Evolutionary conservation across 208 protist species (phyloP).

Genomic region (Trypanosoma avium): DNA sequence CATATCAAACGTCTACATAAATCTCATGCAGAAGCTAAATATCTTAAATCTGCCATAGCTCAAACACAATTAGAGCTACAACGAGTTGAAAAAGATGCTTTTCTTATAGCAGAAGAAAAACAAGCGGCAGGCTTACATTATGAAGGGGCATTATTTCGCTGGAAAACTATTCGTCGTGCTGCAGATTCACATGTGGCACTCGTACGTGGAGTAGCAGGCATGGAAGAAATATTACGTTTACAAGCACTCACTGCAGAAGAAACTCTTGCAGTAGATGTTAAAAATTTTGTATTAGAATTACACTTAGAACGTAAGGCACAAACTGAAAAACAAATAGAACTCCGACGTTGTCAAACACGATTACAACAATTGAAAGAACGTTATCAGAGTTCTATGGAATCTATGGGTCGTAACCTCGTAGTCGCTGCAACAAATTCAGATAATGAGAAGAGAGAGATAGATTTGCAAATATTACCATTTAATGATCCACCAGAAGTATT

Average conservation of each 20-base stretch:
- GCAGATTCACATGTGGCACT: slow-evolving; percentile 38
- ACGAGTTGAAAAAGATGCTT: neutral
- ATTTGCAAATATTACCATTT: neutral
- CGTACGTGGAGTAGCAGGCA: slow-evolving; percentile 4
- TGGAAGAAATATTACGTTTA: slow-evolving; percentile 46
- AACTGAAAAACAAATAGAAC: slow-evolving; percentile 43
- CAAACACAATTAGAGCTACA: slow-evolving; percentile 3
- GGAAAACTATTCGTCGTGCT: slow-evolving; percentile 33
- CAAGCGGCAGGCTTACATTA: slow-evolving; percentile 4
- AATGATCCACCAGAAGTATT: slow-evolving; percentile 46
- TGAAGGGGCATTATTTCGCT: slow-evolving; percentile 35
- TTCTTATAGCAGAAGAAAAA: slow-evolving; percentile 5
- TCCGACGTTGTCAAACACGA: slow-evolving; percentile 41
- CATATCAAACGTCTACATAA: slow-evolving; percentile 6
- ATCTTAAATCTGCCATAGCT: neutral
- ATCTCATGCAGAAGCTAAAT: neutral
- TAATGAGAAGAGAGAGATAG: slow-evolving; percentile 1
- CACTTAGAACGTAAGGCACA: slow-evolving; percentile 61
- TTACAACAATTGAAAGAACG: slow-evolving; percentile 31
- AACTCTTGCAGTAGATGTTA: slow-evolving; percentile 40
- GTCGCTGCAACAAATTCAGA: too few relatives aligned
- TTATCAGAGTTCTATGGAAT: slow-evolving; percentile 17
- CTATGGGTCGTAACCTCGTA: slow-evolving; percentile 11
- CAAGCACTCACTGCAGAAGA: slow-evolving; percentile 52
- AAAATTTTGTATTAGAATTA: slow-evolving; percentile 47